Conservation (phyloP, 202 grass and related monocot genomes). For the Zizania palustris region DNA sequence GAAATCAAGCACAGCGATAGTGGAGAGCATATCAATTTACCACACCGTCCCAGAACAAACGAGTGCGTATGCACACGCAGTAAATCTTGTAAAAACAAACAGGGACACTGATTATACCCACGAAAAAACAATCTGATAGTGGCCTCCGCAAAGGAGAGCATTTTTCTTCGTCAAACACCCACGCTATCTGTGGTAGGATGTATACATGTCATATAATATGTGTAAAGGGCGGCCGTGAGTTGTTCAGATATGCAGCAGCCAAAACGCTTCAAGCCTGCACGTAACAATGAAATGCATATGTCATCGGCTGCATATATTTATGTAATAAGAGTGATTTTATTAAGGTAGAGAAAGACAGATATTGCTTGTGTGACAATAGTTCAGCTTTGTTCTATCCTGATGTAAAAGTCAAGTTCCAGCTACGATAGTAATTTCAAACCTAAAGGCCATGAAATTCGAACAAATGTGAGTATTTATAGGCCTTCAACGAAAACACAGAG, state of each 20-base stretch:
- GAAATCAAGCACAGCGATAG: neutral
- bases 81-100: conserved; percentile 36
- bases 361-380: conserved; percentile 5
- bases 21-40: conserved; percentile 4
- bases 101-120: conserved; percentile 6
- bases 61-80: conserved; percentile 1
- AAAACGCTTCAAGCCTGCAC: conserved; percentile 50
- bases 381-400: conserved; percentile 14
- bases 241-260: conserved; percentile 16
- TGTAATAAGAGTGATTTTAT: neutral
- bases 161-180: conserved; percentile 35
- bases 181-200: conserved; percentile 36
- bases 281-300: conserved; percentile 10
- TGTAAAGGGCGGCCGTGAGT: conserved; percentile 30
- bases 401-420: neutral
- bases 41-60: conserved; percentile 4
- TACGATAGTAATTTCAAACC: neutral
- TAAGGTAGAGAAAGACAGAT: neutral
- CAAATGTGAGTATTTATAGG: neutral
- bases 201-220: conserved; percentile 44
- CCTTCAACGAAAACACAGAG: neutral
- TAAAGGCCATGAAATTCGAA: neutral
- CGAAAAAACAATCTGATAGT: conserved; percentile 36
- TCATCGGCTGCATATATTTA: neutral
- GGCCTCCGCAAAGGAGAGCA: conserved; percentile 27